These are phyloP conservation scores for Curvularia spicifera DNA, from an alignment of 2,329 filamentous ascomycete species.

Conservation along the genomic window DNA sequence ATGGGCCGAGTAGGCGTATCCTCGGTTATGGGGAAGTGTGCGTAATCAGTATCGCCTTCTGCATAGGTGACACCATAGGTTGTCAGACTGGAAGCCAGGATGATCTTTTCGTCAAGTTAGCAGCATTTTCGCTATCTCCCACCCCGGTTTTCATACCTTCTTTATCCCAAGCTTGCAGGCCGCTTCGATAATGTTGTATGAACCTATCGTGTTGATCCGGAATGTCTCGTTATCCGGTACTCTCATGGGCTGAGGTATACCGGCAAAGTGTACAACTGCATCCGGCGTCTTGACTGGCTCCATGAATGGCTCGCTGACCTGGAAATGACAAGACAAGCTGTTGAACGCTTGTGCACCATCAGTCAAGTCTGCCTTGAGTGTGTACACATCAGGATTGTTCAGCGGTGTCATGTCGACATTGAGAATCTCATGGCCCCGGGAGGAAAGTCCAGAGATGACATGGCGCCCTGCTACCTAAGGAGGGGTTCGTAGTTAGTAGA, in stretches of 20 bases:
- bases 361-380: constrained; percentile 62
- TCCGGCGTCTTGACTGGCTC: constrained; percentile 54
- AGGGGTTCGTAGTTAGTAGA: background rate
- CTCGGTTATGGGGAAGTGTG: constrained; percentile 65
- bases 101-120: constrained; percentile 44
- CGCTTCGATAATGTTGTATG: constrained; percentile 67
- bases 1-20: constrained; percentile 63
- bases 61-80: constrained; percentile 65
- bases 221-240: constrained; percentile 67
- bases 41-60: constrained; percentile 62
- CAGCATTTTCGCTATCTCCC: background rate
- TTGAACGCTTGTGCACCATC: constrained; percentile 63
- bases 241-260: constrained; percentile 62
- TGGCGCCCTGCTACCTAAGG: constrained; percentile 44
- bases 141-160: constrained; percentile 47
- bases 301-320: constrained; percentile 53
- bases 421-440: constrained; percentile 59
- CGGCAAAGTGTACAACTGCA: constrained; percentile 66
- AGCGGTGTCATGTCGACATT: constrained; percentile 60
- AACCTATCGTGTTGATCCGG: constrained; percentile 44
- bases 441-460: constrained; percentile 59
- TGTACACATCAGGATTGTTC: constrained; percentile 56
- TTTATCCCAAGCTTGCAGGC: constrained; percentile 65
- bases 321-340: constrained; percentile 62
- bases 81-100: constrained; percentile 64